Base-by-base conservation (phyloP, 1,139 yeast genomes). In the Debaryomyces fabryi region DNA sequence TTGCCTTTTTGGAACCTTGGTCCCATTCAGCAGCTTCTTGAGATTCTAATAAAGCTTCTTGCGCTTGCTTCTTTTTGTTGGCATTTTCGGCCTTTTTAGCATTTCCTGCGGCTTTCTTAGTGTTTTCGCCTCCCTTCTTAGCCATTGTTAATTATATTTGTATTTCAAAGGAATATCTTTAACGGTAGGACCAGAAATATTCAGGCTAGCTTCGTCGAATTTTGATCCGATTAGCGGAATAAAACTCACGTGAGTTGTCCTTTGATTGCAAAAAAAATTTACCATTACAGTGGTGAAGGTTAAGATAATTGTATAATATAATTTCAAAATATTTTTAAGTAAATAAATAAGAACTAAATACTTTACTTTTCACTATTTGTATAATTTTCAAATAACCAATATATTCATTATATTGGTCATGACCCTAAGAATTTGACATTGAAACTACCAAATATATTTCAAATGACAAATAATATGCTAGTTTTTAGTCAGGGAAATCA, bases 21-120 rank as follows among this genome's bases (percentile, higher is more conserved):
- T 78, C 81, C 96, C 96, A 88, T 52, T 81, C 74, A 10, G 78
- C 71, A 16, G 83, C 84, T 62, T 86, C 93, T 3, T 69, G 81
- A 3, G 79, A 80, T 49, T 74, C 85, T 5, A 65, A 68, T 13
- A 68, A 72, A 7, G 73, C 77, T 2, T 67, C 74, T 37, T 78
- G 81, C 7, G 78, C 88, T 44, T 77, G 80, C 46, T 77, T 74
- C 69, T 85, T 84, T 63, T 79, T 81, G 60, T 76, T 79, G 34
- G 88, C 88, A 25, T 74, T 75, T 40, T 81, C 92, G 7, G 86
- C 89, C 74, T 84, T 87, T 62, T 75, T 79, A 45, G 90, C 88
- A 56, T 85, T 81, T 13, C 90, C 91, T 4, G 85, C 84, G 0
- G 81, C 89, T 64, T 83, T 83, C 65, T 82, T 82, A 23, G 82